Percentiles rank a stretch among this genome's conserved stretches.
These are phyloP conservation scores for Mycena sp. DNA, from an alignment of 1,284 basidiomycete genomes.

Conservation along the genomic window DNA sequence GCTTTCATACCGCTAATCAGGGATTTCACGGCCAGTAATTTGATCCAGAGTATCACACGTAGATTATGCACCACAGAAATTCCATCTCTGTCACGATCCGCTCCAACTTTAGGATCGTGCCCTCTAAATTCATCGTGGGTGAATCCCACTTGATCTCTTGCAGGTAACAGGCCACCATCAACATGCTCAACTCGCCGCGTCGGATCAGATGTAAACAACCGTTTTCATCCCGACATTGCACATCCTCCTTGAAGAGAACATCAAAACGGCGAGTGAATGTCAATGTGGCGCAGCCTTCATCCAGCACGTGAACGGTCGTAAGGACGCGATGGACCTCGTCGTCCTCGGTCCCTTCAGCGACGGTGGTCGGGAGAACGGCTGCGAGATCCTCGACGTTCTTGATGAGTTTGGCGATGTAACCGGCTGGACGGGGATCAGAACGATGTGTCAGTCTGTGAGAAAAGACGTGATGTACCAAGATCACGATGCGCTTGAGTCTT, in stretches of 20 bases:
- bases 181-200: slow-evolving; percentile 2
- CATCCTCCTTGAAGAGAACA: slow-evolving; percentile 13
- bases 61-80: slow-evolving; percentile 14
- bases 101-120: slow-evolving; percentile 1
- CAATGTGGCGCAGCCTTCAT: neutral
- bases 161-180: neutral
- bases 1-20: slow-evolving; percentile 1
- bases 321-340: no score
- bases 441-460: no score
- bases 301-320: slow-evolving; percentile 2
- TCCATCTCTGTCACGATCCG: slow-evolving; percentile 19
- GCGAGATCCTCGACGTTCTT: no score
- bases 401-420: no score
- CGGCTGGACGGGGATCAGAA: no score
- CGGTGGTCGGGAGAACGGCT: no score
- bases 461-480: no score
- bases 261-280: slow-evolving; percentile 12
- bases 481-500: no score
- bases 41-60: neutral
- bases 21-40: neutral
- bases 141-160: slow-evolving; percentile 5
- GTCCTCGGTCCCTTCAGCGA: no score
- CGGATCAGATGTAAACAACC: slow-evolving; percentile 4
- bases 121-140: neutral
- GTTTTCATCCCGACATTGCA: neutral